Evolutionary conservation across 805 yeast genomes (phyloP).

Genomic region (Sugiyamaella americana): DNA sequence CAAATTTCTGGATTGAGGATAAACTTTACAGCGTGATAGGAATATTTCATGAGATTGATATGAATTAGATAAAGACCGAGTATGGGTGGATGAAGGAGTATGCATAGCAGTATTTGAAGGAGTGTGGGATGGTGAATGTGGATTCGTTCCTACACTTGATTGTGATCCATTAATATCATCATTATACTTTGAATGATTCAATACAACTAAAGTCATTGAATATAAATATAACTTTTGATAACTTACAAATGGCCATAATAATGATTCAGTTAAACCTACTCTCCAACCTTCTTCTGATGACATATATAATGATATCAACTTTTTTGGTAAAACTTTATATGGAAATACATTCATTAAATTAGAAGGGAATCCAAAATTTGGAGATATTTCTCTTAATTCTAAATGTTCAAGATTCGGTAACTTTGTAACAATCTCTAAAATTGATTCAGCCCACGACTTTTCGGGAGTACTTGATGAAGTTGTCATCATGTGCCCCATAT

Average conservation of each 20-base stretch:
- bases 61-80: neutral
- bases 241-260: slow-evolving; percentile 14
- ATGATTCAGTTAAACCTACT: slow-evolving; percentile 2
- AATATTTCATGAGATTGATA: neutral
- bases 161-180: neutral
- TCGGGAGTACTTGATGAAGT: neutral
- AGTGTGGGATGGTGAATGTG: neutral
- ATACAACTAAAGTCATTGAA: neutral
- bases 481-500: slow-evolving; percentile 7
- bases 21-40: neutral
- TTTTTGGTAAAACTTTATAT: neutral
- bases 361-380: slow-evolving; percentile 9
- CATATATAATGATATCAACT: slow-evolving; percentile 4
- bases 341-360: neutral
- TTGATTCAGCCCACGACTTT: slow-evolving; percentile 11
- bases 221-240: slow-evolving; percentile 3
- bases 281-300: slow-evolving; percentile 17
- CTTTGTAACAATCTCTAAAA: slow-evolving; percentile 7
- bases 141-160: neutral
- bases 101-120: neutral
- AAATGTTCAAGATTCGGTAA: slow-evolving; percentile 13
- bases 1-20: neutral
- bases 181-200: neutral
- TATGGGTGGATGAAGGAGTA: neutral
- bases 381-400: slow-evolving; percentile 11